Evolutionary conservation across 352 stramenopile genomes (phyloP).

Genomic region (Aphanomyces astaci): DNA sequence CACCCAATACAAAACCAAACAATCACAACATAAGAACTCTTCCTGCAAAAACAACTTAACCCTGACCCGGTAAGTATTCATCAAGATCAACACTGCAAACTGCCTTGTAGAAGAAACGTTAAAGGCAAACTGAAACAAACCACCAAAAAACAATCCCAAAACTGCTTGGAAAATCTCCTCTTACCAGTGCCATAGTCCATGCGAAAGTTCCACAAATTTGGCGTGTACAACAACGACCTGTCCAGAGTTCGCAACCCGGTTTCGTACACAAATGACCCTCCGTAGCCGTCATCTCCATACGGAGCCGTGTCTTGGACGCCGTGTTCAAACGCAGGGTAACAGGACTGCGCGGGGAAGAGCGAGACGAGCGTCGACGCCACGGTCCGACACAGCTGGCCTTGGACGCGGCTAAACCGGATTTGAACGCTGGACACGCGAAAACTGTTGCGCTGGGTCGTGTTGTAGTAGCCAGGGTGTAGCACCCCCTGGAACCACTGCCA

Average conservation of each 20-base stretch:
- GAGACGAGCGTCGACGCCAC: conserved; percentile 43
- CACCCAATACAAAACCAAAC: no score
- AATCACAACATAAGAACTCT: no score
- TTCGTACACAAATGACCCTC: conserved; percentile 41
- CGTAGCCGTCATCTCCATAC: conserved; percentile 39
- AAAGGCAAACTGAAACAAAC: no score
- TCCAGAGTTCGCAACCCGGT: conserved; percentile 33
- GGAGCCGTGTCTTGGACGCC: conserved; percentile 36
- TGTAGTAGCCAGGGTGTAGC: conserved; percentile 59
- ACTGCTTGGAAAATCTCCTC: no score
- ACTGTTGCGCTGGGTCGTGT: conserved; percentile 54
- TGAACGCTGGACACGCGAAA: conserved; percentile 55
- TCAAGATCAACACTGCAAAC: not conserved
- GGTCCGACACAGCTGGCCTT: conserved; percentile 39
- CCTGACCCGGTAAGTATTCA: no score
- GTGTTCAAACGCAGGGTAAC: conserved; percentile 52
- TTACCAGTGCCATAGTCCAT: conserved; percentile 56
- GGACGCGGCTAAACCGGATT: conserved; percentile 52
- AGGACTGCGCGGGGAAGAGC: conserved; percentile 62
- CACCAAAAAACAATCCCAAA: no score
- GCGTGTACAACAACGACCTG: conserved; percentile 64
- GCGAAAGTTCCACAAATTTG: conserved; percentile 49
- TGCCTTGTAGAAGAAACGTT: no score
- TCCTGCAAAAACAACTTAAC: no score
- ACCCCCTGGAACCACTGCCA: conserved; percentile 63